Conservation (phyloP, 148 eudicot species). For the Rhododendron vialii region DNA sequence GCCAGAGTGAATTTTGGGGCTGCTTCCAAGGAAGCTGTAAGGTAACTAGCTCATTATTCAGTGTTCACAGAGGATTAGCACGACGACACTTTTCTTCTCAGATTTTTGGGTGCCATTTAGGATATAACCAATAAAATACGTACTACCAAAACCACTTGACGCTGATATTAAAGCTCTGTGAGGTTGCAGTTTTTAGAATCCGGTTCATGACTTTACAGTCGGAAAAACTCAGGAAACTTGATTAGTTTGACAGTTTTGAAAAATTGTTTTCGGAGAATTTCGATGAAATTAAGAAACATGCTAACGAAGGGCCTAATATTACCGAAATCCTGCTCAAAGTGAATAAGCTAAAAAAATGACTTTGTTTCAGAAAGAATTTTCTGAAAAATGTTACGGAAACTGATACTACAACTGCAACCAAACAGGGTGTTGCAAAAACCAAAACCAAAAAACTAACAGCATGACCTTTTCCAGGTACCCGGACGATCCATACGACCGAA, state of each 20-base stretch:
- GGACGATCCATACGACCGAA: conserved; percentile 92
- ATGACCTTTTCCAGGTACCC: conserved; percentile 67
- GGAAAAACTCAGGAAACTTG: background rate
- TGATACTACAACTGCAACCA: background rate
- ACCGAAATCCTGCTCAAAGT: background rate
- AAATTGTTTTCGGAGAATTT: background rate
- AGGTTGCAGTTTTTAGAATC: background rate
- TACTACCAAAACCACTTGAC: background rate
- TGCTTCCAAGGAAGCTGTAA: conserved; percentile 47
- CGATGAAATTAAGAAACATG: background rate
- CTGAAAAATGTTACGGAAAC: background rate
- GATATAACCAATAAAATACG: background rate
- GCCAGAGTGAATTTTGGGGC: conserved; percentile 92
- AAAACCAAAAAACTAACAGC: background rate
- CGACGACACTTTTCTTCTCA: background rate
- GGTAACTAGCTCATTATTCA: conserved; percentile 38
- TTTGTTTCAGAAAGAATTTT: background rate
- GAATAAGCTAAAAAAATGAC: background rate
- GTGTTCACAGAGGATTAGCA: background rate
- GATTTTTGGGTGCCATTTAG: background rate
- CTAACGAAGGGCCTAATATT: background rate
- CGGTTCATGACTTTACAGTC: background rate
- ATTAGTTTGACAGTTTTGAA: background rate
- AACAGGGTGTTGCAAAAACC: background rate
- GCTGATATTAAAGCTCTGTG: background rate